Base-by-base conservation (phyloP, 2,329 filamentous ascomycete species). In the Chaetomiaceae sp. region DNA sequence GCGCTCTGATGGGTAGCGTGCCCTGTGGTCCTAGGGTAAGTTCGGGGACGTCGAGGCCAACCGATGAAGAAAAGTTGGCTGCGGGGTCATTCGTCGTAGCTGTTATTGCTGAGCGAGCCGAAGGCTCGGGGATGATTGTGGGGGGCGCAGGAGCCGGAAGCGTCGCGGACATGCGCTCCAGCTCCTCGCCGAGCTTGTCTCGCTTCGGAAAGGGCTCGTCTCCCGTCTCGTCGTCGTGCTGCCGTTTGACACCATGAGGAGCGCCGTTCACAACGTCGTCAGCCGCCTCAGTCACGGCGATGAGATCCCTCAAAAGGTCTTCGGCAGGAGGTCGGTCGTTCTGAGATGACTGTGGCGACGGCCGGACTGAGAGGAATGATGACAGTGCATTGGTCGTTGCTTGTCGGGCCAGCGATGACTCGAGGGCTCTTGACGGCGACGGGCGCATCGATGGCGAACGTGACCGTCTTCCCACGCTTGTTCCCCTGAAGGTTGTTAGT, bases 161-260 rank as follows among this genome's bases (percentile, higher is more conserved):
- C n/a, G 29, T 15, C n/a, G 45, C 37, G 15, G 27, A 29, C 44
- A 64, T 54, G 34, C 56, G 44, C 9, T 61, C 56, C n/a, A 62
- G 54, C 38, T 62, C 58, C 33, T 53, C 55, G 6, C 52, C 51
- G 42, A 65, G 47, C 40, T 58, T 61, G 45, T 65, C 60, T 46
- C 58, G 50, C 44, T 59, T 51, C 10, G 59, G 53, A 3, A 49
- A 38, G 5, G 49, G 61, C 27, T 60, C 52, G 27, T 62, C 58
- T 3, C 42, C 32, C 15, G 57, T 38, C n/a, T 61, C 49, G 38
- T 57, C 58, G 8, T 50, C 54, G 7, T 45, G 32, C 19, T 56
- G 36, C 45, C 55, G 46, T 54, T 63, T 53, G 27, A 61, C 19
- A 7, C 53, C 38, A 39, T 55, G 42, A 40, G 29, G 22, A 9